Evolutionary conservation across 371 early-diverging fungal species (phyloP).

Genomic region (Saksenaea vasiformis): DNA sequence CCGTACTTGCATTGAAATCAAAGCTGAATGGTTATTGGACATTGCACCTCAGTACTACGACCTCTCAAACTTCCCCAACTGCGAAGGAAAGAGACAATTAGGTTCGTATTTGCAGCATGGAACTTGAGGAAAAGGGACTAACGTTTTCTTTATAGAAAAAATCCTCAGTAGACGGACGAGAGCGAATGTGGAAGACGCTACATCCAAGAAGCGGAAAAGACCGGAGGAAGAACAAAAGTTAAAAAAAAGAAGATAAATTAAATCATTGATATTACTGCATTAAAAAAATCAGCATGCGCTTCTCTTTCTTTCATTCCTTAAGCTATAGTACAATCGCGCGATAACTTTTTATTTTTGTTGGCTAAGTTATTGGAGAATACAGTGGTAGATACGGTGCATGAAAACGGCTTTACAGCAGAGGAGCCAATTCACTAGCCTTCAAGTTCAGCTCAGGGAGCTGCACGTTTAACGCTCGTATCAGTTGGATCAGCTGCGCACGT

Average conservation of each 20-base stretch:
- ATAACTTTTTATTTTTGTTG: no score
- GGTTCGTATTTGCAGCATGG: neutral
- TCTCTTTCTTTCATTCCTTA: constrained; percentile 73
- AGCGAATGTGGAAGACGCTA: neutral
- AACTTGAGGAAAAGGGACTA: neutral
- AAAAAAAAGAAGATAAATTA: constrained; percentile 37
- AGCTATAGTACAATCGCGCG: no score
- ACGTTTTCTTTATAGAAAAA: neutral
- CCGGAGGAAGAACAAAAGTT: neutral
- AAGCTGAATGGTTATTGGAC: constrained; percentile 92
- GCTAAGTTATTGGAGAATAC: no score
- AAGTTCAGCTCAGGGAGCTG: constrained; percentile 47
- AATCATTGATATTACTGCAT: constrained; percentile 54
- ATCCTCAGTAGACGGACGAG: neutral
- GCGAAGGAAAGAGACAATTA: constrained; percentile 87
- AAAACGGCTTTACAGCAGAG: constrained; percentile 27
- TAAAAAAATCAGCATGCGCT: constrained; percentile 66
- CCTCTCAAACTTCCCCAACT: constrained; percentile 85
- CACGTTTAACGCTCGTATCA: constrained; percentile 50
- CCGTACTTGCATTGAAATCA: constrained; percentile 89
- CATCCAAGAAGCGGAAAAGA: constrained; percentile 1
- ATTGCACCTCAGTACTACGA: constrained; percentile 77
- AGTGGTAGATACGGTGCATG: no score
- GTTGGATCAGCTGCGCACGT: constrained; percentile 57
- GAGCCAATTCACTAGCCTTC: constrained; percentile 36